Evolutionary conservation across 2,329 filamentous ascomycete species (phyloP), one percentile per base, ranked within the genome.

Genomic region (Didymella exigua): DNA sequence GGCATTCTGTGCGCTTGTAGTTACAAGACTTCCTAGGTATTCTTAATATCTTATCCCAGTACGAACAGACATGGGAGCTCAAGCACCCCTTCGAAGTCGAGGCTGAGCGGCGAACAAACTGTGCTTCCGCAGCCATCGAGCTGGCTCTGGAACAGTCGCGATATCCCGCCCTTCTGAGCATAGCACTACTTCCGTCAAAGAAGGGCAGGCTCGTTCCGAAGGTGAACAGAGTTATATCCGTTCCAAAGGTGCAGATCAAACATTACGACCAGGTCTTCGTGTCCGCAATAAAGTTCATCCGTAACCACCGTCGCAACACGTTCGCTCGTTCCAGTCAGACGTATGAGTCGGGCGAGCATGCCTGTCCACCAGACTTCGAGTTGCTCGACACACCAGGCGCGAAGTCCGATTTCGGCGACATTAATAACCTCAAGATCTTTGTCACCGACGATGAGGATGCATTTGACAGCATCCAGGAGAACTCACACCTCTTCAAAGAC

Each of bases 371-470:
- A 8, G n/a, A 33, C 27, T 49, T 26, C 9, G 24, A 33, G 7
- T 43, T 33, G 21, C 19, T 49, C 31, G 40, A 54, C 16, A 54
- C 51, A 5, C 40, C 44, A 5, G 31, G 48, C 14, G 7, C 13
- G 21, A 31, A 8, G 9, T 1, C 23, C 4, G 14, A 31, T 5
- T 3, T 23, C 8, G 40, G 40, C 27, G 19, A 49, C 13, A 9
- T 54, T 21, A 23, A 14, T 11, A 36, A 49, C 9, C 52, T 54
- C 27, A 54, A 54, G 5, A 19, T 49, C 33, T 46, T 41, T 23
- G 23, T 49, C 24, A 54, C 52, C 0, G 40, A 54, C 18, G 45
- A 49, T 13, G 27, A 46, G 23, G 21, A 41, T 5, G 45, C 52
- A 3, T 49, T 49, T 18, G 33, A 49, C 2, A 16, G 6, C 1